phyloP scores from a whole-genome alignment of 1,284 basidiomycete species.

The Mycena sp. region DNA sequence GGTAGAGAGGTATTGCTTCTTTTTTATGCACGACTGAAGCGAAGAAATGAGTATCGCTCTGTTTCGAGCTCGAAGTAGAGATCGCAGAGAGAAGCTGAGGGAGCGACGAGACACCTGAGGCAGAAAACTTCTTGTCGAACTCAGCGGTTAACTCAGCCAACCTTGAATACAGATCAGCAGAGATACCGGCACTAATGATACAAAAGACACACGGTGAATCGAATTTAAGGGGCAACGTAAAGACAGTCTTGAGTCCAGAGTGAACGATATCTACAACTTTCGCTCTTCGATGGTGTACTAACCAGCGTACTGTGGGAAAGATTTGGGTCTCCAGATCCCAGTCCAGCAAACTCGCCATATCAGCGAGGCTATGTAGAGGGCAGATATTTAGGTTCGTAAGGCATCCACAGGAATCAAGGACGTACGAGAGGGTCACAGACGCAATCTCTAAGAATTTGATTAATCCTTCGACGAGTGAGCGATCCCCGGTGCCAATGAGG shows the following conservation, averaged over 20 bases:
- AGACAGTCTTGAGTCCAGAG: slow-evolving; percentile 84
- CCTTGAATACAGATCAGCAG: slow-evolving; percentile 44
- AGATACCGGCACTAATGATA: not conserved
- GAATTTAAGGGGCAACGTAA: slow-evolving; percentile 77
- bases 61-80: slow-evolving; percentile 70
- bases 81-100: slow-evolving; percentile 78
- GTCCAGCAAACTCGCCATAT: slow-evolving; percentile 85
- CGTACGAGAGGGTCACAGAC: slow-evolving; percentile 71
- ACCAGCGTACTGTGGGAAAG: slow-evolving; percentile 88
- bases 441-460: slow-evolving; percentile 75
- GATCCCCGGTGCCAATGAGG: slow-evolving; percentile 71
- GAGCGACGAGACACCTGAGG: slow-evolving; percentile 73
- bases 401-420: slow-evolving; percentile 24
- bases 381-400: not conserved
- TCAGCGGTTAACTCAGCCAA: slow-evolving; percentile 67
- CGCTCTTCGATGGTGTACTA: slow-evolving; percentile 90
- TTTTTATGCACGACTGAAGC: slow-evolving; percentile 76
- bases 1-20: slow-evolving; percentile 75
- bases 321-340: slow-evolving; percentile 90
- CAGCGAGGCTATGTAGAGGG: slow-evolving; percentile 72
- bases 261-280: slow-evolving; percentile 91
- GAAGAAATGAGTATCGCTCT: slow-evolving; percentile 76
- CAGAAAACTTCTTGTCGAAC: slow-evolving; percentile 76
- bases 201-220: slow-evolving; percentile 60
- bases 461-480: slow-evolving; percentile 72